These are phyloP conservation scores for Mycosphaerella sp. DNA, from an alignment of 2,329 filamentous ascomycete genomes.

Conservation along the genomic window DNA sequence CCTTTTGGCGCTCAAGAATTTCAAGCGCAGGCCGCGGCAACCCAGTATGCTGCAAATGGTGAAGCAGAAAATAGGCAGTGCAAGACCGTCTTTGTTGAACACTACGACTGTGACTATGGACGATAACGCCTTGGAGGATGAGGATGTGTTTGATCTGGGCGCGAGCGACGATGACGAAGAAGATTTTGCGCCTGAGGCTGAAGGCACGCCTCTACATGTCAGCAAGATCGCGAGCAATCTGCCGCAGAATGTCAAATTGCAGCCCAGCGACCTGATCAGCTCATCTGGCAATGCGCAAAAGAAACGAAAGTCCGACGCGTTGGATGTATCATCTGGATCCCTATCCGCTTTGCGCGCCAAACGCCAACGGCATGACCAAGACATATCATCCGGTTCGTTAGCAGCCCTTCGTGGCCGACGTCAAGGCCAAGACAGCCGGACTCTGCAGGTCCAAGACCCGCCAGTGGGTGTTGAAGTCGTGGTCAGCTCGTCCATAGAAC, in stretches of 20 bases:
- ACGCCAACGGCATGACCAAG: conserved; percentile 16
- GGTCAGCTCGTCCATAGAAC: conserved; percentile 17
- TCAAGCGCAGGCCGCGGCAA: conserved; percentile 45
- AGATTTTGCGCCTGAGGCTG: conserved; percentile 56
- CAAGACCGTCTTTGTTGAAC: conserved; percentile 22
- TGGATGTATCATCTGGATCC: conserved; percentile 18
- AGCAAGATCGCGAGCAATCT: conserved; percentile 26
- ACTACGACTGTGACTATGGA: conserved; percentile 12
- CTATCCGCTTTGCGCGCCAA: conserved; percentile 21
- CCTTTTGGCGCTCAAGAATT: conserved; percentile 45
- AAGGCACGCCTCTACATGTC: conserved; percentile 59
- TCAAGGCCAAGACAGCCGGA: neutral
- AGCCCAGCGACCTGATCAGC: neutral
- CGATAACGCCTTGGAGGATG: conserved; percentile 38
- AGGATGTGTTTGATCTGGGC: conserved; percentile 27
- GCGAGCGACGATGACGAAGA: conserved; percentile 29
- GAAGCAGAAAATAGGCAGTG: conserved; percentile 33
- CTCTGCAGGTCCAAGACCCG: neutral
- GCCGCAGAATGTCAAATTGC: neutral
- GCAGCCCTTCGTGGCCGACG: conserved; percentile 15
- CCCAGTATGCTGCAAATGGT: conserved; percentile 46
- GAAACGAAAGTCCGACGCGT: conserved; percentile 27
- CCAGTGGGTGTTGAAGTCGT: conserved; percentile 9
- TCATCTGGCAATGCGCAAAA: conserved; percentile 16
- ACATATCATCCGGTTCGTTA: conserved; percentile 18